Evolutionary conservation across 1,284 basidiomycete species (phyloP), one percentile per base, ranked within the genome.

Genomic region (Boletus albobrunnescens): DNA sequence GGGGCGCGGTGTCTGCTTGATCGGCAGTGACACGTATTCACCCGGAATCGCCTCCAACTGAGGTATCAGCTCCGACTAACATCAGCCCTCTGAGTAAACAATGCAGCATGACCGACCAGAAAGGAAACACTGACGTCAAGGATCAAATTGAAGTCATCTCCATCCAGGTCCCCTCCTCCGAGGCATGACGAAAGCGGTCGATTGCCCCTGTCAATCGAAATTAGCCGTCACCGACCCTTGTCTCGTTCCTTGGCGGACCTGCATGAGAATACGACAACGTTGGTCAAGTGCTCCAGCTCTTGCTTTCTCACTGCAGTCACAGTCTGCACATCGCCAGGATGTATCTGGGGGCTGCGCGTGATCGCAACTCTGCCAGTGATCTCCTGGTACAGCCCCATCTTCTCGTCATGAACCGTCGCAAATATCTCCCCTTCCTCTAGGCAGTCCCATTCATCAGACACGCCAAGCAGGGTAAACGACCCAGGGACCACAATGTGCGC

Each of bases 291-390:
- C 24, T 56, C 59, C 16, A 69, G 43, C 26, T 71, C 63, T n/a
- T 64, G 58, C 22, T 49, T 57, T 13, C 72, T 63, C 36, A 78
- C 74, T 1, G 72, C 77, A 2, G 42, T 60, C 12, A 74, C 75
- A 6, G 70, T 55, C 48, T 72, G 70, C 10, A 76, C 60, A 50
- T 79, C 76, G 0, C 76, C 76, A 3, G 74, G 75, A 46, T 77
- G 76, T 37, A 77, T 70, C 33, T 75, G 71, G 2, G 77, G 77
- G n/a, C 72, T 73, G 1, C 76, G 65, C 13, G 76, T 72, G 42
- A 78, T 69, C n/a, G 71, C 60, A 1, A 77, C 63, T 2, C 49
- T 49, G 4, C 76, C 77, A 3, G 65, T 57, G 23, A 78, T 61
- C 37, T 60, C 61, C 19, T 57, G 0, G 26, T 60, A 54, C 17